These are phyloP conservation scores for Globisporangium nagaii DNA, from an alignment of 352 stramenopile genomes.

Conservation along the genomic window DNA sequence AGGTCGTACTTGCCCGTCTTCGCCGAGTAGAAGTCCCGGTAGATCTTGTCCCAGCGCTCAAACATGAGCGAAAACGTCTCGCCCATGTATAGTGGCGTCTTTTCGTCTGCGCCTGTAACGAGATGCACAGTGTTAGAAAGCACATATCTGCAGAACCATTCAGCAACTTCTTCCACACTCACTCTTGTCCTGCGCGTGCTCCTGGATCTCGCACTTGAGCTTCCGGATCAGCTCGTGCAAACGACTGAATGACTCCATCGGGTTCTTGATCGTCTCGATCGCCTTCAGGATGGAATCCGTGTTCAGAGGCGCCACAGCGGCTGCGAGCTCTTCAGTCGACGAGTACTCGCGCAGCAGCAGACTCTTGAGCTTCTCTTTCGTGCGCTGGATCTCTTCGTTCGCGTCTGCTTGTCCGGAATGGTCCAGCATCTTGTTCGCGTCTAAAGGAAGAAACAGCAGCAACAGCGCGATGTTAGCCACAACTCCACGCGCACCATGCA, in stretches of 20 bases:
- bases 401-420: slow-evolving; percentile 97
- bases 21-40: slow-evolving; percentile 92
- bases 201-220: slow-evolving; percentile 72
- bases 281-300: slow-evolving; percentile 76
- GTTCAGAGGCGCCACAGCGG: slow-evolving; percentile 59
- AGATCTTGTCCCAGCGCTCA: slow-evolving; percentile 93
- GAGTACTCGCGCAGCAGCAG: slow-evolving; percentile 85
- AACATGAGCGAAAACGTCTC: slow-evolving; percentile 94
- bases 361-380: slow-evolving; percentile 86
- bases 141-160: too few relatives aligned
- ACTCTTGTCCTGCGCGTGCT: slow-evolving; percentile 62
- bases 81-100: slow-evolving; percentile 90
- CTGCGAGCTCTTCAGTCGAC: slow-evolving; percentile 56
- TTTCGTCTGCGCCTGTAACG: slow-evolving; percentile 79
- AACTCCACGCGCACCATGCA: background rate
- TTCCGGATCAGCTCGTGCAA: slow-evolving; percentile 78
- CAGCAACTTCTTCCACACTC: too few relatives aligned
- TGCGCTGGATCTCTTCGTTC: slow-evolving; percentile 85
- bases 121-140: slow-evolving; percentile 13
- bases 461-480: background rate
- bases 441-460: slow-evolving; percentile 17
- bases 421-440: slow-evolving; percentile 97
- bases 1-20: slow-evolving; percentile 91
- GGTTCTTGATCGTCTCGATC: slow-evolving; percentile 79
- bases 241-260: slow-evolving; percentile 56